Evolutionary conservation across 2,329 filamentous ascomycete genomes (phyloP).

Genomic region (Corniculantispora saksenae): DNA sequence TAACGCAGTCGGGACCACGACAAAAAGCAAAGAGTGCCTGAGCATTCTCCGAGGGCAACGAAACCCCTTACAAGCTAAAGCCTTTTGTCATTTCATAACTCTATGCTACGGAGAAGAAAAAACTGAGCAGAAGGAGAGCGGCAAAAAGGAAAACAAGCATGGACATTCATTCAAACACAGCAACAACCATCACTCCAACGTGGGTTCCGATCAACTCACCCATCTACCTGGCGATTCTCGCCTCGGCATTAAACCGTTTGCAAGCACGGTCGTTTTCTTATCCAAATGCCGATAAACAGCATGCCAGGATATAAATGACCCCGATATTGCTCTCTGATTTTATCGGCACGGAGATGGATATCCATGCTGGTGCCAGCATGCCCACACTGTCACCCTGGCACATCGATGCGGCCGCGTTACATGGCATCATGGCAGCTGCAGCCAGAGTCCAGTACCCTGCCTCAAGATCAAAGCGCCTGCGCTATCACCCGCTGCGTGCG

Average conservation of each 20-base stretch:
- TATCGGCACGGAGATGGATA: background rate
- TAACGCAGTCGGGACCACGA: background rate
- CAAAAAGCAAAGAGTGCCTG: background rate
- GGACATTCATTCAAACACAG: background rate
- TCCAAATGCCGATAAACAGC: background rate
- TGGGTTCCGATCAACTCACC: background rate
- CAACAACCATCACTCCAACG: background rate
- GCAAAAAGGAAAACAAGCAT: background rate
- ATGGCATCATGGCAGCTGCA: conserved; percentile 3
- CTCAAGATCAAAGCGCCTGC: conserved; percentile 5
- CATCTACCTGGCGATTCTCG: background rate
- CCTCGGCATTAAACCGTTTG: background rate
- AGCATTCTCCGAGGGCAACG: background rate
- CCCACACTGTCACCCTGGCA: background rate
- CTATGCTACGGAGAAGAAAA: background rate
- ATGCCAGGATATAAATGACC: background rate
- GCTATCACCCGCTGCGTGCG: background rate
- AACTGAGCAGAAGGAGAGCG: background rate
- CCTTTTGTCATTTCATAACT: background rate
- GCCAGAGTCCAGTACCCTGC: background rate
- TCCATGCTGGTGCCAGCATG: background rate
- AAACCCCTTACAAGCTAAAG: background rate
- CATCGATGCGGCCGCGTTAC: background rate
- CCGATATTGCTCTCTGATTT: background rate
- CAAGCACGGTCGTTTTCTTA: background rate